These are phyloP conservation scores for Russula griseocarnosa DNA, from an alignment of 768 basidiomycete species.

Conservation along the genomic window DNA sequence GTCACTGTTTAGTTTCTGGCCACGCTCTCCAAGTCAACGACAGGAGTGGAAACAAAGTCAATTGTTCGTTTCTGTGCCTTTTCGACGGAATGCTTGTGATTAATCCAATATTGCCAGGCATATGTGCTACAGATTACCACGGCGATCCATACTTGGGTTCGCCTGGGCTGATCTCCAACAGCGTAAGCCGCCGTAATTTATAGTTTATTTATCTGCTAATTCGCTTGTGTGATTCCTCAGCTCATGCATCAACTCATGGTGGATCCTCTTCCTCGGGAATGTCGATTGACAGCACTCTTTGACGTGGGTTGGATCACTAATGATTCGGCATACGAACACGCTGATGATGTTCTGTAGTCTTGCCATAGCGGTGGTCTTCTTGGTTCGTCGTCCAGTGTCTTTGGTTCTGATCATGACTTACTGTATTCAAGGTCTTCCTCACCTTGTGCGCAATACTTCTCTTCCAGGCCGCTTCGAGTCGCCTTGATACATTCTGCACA, in stretches of 20 bases:
- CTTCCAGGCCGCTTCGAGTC: background rate
- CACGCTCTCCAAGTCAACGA: conserved; percentile 6
- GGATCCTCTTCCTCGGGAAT: background rate
- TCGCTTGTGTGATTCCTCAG: background rate
- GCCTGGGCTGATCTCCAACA: conserved; percentile 5
- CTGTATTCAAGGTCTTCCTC: conserved; percentile 8
- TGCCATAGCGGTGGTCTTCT: conserved; percentile 11
- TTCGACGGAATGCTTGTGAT: background rate
- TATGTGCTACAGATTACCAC: background rate
- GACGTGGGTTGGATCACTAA: background rate
- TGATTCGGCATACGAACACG: background rate
- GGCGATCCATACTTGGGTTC: too few species aligned
- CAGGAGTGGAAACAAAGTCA: background rate
- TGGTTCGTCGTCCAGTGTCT: background rate
- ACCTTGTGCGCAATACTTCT: background rate
- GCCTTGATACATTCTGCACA: background rate
- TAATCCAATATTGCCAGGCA: background rate
- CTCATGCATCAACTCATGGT: conserved; percentile 1
- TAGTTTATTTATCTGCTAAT: background rate
- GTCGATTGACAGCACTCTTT: conserved; percentile 14
- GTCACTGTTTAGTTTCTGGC: conserved; percentile 3
- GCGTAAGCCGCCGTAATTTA: background rate
- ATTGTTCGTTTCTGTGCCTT: background rate
- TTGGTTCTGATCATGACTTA: background rate
- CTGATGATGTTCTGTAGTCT: background rate